These are phyloP conservation scores for Irpex sp. DNA, from an alignment of 1,284 basidiomycete species.

Conservation along the genomic window DNA sequence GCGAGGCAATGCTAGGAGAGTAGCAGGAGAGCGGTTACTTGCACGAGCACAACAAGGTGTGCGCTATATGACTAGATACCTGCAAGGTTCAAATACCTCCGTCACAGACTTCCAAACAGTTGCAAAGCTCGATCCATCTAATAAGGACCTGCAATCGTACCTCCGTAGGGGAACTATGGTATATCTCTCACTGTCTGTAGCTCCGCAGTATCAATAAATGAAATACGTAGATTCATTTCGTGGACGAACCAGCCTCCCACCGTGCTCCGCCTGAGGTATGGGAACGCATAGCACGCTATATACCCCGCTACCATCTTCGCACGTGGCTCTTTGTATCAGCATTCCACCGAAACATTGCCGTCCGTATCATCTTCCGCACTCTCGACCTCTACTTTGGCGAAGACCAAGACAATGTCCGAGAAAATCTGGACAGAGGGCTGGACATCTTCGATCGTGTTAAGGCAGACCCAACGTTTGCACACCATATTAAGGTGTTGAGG, in stretches of 20 bases:
- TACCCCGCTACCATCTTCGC: slow-evolving; percentile 60
- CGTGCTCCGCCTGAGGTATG: slow-evolving; percentile 61
- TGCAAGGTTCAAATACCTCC: not conserved
- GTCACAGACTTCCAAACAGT: slow-evolving; percentile 54
- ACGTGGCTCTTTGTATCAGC: slow-evolving; percentile 61
- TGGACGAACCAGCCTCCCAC: slow-evolving; percentile 51
- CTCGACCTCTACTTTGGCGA: slow-evolving; percentile 64
- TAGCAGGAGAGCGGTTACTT: slow-evolving; percentile 48
- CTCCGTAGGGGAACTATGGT: slow-evolving; percentile 45
- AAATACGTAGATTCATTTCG: slow-evolving; percentile 42
- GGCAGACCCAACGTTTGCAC: slow-evolving; percentile 54
- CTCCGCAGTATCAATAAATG: not conserved
- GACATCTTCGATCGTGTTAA: slow-evolving; percentile 65
- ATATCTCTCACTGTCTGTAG: slow-evolving; percentile 15
- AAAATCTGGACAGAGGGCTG: slow-evolving; percentile 52
- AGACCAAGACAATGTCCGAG: slow-evolving; percentile 47
- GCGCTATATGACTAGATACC: slow-evolving; percentile 11
- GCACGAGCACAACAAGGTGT: slow-evolving; percentile 55
- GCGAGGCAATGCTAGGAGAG: slow-evolving; percentile 53
- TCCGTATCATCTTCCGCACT: slow-evolving; percentile 58
- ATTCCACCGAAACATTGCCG: slow-evolving; percentile 57
- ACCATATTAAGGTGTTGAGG: slow-evolving; percentile 49
- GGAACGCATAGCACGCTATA: slow-evolving; percentile 58
- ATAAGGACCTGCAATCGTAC: slow-evolving; percentile 47
- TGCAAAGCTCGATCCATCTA: slow-evolving; percentile 53